These are phyloP conservation scores for Pleurotus pulmonarius DNA, from an alignment of 768 basidiomycete genomes.

Conservation along the genomic window DNA sequence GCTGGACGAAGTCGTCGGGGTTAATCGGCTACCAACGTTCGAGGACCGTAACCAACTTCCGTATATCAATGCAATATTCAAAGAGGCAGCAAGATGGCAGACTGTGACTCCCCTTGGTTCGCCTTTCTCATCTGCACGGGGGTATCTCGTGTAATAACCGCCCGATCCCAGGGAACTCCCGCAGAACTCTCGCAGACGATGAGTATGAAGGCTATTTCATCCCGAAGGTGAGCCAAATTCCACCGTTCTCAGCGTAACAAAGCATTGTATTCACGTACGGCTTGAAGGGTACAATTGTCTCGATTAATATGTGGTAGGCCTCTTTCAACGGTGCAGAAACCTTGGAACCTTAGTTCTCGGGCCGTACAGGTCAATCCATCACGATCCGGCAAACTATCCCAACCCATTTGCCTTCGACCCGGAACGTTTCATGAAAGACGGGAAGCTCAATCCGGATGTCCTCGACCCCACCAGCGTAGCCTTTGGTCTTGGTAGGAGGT, in stretches of 20 bases:
- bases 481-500: conserved; percentile 14
- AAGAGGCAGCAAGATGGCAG: conserved; percentile 13
- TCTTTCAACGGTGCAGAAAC: not conserved
- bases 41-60: conserved; percentile 13
- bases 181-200: conserved; percentile 24
- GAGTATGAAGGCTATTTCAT: conserved; percentile 31
- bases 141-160: not conserved
- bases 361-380: conserved; percentile 21
- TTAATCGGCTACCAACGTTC: conserved; percentile 14
- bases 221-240: conserved; percentile 13
- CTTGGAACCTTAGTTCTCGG: not conserved
- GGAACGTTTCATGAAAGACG: conserved; percentile 28
- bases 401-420: conserved; percentile 24
- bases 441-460: conserved; percentile 11
- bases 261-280: not conserved
- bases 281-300: conserved; percentile 19
- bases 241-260: not conserved
- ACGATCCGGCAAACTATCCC: conserved; percentile 22
- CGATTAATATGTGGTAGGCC: conserved; percentile 26
- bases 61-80: conserved; percentile 15
- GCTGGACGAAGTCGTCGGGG: conserved; percentile 17
- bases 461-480: conserved; percentile 11
- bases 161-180: conserved; percentile 23
- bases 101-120: conserved; percentile 12
- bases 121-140: not conserved